phyloP scores from a whole-genome alignment of 2,329 filamentous ascomycete genomes.

The Epichloe sylvatica region DNA sequence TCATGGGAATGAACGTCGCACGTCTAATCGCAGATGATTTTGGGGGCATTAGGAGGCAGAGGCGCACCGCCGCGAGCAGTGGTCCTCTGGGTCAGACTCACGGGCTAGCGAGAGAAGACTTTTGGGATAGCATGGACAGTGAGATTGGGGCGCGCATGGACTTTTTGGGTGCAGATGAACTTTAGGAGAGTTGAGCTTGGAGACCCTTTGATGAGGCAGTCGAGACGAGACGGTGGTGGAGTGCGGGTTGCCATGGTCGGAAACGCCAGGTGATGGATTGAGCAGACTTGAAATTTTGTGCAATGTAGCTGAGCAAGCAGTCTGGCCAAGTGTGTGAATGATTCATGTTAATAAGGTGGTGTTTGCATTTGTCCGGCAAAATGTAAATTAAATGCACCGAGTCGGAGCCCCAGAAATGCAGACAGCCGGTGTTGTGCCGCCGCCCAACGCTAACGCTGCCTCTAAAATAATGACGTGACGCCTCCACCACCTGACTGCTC shows the following conservation, averaged over 20 bases:
- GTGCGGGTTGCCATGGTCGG: too few relatives aligned
- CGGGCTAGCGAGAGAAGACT: constrained; percentile 3
- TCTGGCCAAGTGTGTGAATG: too few relatives aligned
- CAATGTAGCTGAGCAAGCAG: too few relatives aligned
- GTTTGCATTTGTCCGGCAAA: too few relatives aligned
- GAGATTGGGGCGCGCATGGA: constrained; percentile 8
- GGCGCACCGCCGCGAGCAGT: background rate
- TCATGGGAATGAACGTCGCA: constrained; percentile 83
- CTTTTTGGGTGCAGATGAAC: constrained; percentile 6
- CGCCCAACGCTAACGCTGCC: too few relatives aligned
- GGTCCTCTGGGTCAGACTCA: background rate
- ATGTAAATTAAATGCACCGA: too few relatives aligned
- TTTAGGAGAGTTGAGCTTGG: constrained; percentile 6
- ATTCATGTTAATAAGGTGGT: too few relatives aligned
- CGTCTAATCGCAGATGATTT: constrained; percentile 51
- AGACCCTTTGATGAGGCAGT: background rate
- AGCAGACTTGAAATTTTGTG: too few relatives aligned
- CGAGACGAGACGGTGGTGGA: background rate
- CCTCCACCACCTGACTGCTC: background rate
- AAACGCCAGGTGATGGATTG: too few relatives aligned
- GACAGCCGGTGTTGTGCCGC: too few relatives aligned
- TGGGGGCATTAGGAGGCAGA: constrained; percentile 13
- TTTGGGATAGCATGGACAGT: constrained; percentile 9
- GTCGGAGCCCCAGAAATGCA: too few relatives aligned
- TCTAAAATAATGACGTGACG: background rate